These are phyloP conservation scores for Tetrahymena malaccensis DNA, from an alignment of 73 alveolate species.

Conservation along the genomic window DNA sequence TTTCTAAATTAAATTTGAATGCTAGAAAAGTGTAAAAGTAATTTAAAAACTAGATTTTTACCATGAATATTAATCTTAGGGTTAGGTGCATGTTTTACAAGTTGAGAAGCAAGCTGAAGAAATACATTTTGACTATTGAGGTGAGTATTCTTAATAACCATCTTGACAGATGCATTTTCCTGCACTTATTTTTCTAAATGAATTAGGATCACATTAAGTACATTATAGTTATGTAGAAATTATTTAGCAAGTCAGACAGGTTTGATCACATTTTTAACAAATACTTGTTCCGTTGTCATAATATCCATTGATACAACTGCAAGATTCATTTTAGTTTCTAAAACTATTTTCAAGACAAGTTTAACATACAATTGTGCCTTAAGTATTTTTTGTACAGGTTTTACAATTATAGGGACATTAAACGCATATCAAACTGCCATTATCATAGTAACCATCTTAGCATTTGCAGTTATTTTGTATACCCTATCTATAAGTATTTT, in stretches of 20 bases:
- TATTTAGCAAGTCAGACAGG: not conserved
- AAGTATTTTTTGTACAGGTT: not conserved
- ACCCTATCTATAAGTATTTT: not conserved
- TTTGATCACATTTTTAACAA: not conserved
- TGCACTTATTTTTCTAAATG: not conserved
- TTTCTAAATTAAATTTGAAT: too few species aligned
- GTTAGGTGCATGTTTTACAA: not conserved
- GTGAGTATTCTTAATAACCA: not conserved
- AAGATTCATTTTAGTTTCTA: not conserved
- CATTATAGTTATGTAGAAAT: not conserved
- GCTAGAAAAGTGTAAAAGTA: too few species aligned
- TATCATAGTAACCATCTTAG: not conserved
- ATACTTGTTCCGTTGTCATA: not conserved
- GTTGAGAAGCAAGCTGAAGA: not conserved
- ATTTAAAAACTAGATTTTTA: not conserved
- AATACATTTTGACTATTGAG: not conserved
- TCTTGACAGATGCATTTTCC: not conserved
- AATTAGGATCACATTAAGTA: not conserved
- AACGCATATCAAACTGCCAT: not conserved
- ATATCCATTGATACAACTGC: not conserved
- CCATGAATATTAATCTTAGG: not conserved
- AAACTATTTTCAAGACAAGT: not conserved
- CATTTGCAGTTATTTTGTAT: not conserved
- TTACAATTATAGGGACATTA: not conserved
- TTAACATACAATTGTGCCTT: not conserved